Percentiles rank a stretch among this genome's conserved stretches.
These are phyloP conservation scores for Pistacia integerrima DNA, from an alignment of 345 rosid species.

Conservation along the genomic window DNA sequence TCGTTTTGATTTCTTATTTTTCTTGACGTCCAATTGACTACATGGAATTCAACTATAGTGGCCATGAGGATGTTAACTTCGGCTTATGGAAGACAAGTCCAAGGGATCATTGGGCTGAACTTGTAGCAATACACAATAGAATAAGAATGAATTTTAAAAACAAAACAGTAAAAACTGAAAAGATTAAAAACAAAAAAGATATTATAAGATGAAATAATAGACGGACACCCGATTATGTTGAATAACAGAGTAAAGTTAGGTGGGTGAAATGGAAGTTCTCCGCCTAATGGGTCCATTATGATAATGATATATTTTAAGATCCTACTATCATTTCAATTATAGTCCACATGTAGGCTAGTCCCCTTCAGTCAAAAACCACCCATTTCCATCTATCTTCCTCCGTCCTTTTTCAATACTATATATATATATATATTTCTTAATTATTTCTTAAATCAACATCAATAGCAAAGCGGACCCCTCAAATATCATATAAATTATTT, in stretches of 20 bases:
- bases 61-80: neutral
- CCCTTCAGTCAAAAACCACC: conserved; percentile 7
- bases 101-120: no score
- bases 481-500: neutral
- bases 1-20: no score
- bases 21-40: no score
- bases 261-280: conserved; percentile 20
- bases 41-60: no score
- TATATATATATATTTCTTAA: neutral
- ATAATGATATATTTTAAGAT: conserved; percentile 7
- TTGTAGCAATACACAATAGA: neutral
- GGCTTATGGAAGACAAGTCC: neutral
- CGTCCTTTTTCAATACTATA: neutral
- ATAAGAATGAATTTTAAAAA: neutral
- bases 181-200: neutral
- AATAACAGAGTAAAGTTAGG: conserved; percentile 25
- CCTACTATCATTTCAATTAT: conserved; percentile 21
- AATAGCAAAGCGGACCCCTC: neutral
- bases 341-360: neutral
- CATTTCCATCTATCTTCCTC: neutral
- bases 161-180: neutral
- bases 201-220: conserved; percentile 11
- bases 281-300: conserved; percentile 21
- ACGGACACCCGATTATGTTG: conserved; percentile 21
- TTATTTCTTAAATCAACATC: conserved; percentile 7